These are phyloP conservation scores for Colletotrichum horii DNA, from an alignment of 2,329 filamentous ascomycete genomes.

Conservation along the genomic window DNA sequence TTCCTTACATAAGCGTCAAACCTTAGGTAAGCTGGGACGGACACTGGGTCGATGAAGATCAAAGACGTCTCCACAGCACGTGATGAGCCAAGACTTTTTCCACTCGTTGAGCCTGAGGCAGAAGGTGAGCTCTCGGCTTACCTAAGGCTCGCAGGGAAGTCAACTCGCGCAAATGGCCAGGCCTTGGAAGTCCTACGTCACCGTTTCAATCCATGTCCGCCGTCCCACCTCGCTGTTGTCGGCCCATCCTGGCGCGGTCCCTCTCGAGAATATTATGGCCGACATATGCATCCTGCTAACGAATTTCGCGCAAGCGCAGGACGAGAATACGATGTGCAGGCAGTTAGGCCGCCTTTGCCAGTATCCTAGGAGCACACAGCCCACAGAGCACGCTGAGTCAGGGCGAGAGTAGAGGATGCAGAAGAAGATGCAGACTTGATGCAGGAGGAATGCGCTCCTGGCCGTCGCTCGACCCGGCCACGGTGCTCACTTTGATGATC, in stretches of 20 bases:
- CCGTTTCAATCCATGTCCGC: not conserved
- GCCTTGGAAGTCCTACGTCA: slow-evolving; percentile 3
- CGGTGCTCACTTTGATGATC: not conserved
- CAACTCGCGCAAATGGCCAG: not conserved
- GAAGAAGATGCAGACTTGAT: not conserved
- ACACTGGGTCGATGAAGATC: not conserved
- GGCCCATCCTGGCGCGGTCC: slow-evolving; percentile 4
- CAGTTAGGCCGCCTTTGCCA: not conserved
- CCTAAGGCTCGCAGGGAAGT: not conserved
- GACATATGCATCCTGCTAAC: not conserved
- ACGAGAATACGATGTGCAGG: not conserved
- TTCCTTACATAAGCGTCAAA: not conserved
- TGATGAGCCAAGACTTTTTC: not conserved
- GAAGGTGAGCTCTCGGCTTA: not conserved
- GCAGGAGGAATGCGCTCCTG: too few relatives aligned
- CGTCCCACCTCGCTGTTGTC: slow-evolving; percentile 1
- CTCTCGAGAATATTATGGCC: not conserved
- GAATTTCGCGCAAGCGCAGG: not conserved
- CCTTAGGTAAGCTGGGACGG: not conserved
- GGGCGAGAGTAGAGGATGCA: not conserved
- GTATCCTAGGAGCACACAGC: not conserved
- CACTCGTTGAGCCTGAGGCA: not conserved
- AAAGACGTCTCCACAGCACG: not conserved
- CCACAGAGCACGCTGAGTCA: not conserved
- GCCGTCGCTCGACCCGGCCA: not conserved